Evolutionary conservation across 371 early-diverging fungal genomes (phyloP).

Genomic region (Entomophthora muscae): DNA sequence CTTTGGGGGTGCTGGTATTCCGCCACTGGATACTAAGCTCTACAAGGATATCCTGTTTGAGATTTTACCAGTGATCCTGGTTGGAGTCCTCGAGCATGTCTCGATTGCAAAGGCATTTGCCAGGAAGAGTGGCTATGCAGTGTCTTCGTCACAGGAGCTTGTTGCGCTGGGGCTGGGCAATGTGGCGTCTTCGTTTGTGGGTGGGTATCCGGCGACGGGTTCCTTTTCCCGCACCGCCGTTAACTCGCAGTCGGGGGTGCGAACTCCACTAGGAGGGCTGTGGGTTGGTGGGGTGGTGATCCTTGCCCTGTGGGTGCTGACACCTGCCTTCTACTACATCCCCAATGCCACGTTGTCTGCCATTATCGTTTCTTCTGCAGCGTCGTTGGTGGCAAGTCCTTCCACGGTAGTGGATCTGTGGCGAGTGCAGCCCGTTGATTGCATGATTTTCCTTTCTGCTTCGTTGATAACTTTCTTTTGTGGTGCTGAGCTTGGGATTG

Average conservation of each 20-base stretch:
- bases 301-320: slow-evolving; percentile 51
- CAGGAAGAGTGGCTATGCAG: slow-evolving; percentile 25
- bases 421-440: slow-evolving; percentile 27
- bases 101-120: slow-evolving; percentile 70
- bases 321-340: slow-evolving; percentile 67
- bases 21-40: not conserved
- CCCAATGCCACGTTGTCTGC: slow-evolving; percentile 57
- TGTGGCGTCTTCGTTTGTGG: slow-evolving; percentile 59
- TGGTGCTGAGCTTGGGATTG: slow-evolving; percentile 48
- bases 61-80: slow-evolving; percentile 41
- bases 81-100: slow-evolving; percentile 65
- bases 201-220: slow-evolving; percentile 66
- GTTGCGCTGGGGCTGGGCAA: slow-evolving; percentile 73
- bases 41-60: slow-evolving; percentile 26
- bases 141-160: slow-evolving; percentile 60
- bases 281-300: slow-evolving; percentile 53
- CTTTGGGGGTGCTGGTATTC: slow-evolving; percentile 14
- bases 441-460: slow-evolving; percentile 23
- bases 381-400: slow-evolving; percentile 9
- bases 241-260: slow-evolving; percentile 56
- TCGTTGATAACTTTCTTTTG: slow-evolving; percentile 41
- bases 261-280: slow-evolving; percentile 58
- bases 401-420: slow-evolving; percentile 13
- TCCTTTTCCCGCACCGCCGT: slow-evolving; percentile 75
- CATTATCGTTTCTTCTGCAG: slow-evolving; percentile 55